These are phyloP conservation scores for Maudiozyma barnettii DNA, from an alignment of 805 yeast species.

Conservation along the genomic window DNA sequence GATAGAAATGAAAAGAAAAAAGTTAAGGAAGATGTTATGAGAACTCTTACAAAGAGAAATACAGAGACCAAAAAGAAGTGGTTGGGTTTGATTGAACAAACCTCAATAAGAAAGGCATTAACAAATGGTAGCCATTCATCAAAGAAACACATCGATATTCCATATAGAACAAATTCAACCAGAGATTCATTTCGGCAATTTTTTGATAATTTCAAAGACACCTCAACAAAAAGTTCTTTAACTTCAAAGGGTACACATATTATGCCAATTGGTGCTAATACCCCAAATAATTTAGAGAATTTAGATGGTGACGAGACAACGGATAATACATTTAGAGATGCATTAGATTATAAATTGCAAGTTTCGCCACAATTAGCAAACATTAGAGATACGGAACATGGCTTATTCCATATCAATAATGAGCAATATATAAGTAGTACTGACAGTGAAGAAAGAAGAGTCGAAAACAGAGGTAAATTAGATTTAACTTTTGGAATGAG, in stretches of 20 bases:
- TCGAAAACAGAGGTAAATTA: too few relatives aligned
- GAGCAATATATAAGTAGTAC: too few relatives aligned
- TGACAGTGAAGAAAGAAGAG: too few relatives aligned
- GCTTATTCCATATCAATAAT: neutral
- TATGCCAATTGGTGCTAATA: neutral
- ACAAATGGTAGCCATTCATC: neutral
- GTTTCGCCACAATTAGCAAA: neutral
- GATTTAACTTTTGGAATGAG: too few relatives aligned
- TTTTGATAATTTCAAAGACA: neutral
- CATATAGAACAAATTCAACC: neutral
- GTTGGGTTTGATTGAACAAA: neutral
- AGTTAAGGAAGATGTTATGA: too few relatives aligned
- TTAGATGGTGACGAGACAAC: neutral
- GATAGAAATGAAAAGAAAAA: too few relatives aligned
- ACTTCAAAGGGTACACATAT: neutral
- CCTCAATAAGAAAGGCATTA: neutral
- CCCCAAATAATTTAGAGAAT: neutral
- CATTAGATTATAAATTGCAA: neutral
- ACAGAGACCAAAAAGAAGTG: neutral
- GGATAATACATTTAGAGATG: neutral
- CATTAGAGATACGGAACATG: neutral
- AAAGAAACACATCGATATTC: neutral
- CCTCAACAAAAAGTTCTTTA: neutral
- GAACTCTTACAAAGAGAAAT: neutral
- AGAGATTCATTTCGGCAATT: neutral